Evolutionary conservation across 495 filamentous ascomycete species (phyloP).

Genomic region (Mycothermus thermophilus): DNA sequence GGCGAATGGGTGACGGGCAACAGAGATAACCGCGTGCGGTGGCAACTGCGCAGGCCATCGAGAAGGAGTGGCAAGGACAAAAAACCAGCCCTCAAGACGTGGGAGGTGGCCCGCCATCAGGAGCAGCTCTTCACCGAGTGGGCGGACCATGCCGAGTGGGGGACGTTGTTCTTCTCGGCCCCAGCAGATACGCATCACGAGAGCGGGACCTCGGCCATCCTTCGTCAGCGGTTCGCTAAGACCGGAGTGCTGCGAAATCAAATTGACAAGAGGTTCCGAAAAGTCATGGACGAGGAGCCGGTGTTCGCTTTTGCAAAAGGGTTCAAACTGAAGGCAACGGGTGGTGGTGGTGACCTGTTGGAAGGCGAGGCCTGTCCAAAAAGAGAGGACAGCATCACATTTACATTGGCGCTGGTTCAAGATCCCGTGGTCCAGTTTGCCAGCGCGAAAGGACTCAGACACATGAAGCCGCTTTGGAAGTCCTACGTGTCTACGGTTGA

Average conservation of each 20-base stretch:
- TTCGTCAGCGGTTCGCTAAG: slow-evolving; percentile 61
- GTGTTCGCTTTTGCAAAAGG: slow-evolving; percentile 84
- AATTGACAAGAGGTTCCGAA: slow-evolving; percentile 48
- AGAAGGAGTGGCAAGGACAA: slow-evolving; percentile 2
- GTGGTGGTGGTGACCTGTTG: no score
- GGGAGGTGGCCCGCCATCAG: slow-evolving; percentile 45
- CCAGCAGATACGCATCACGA: slow-evolving; percentile 52
- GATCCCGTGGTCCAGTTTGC: slow-evolving; percentile 80
- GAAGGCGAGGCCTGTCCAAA: slow-evolving; percentile 5
- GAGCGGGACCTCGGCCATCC: slow-evolving; percentile 50
- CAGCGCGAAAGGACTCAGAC: slow-evolving; percentile 60
- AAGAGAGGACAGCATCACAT: slow-evolving; percentile 45
- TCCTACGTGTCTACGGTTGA: slow-evolving; percentile 54
- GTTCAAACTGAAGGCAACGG: slow-evolving; percentile 38
- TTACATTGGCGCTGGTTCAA: slow-evolving; percentile 75
- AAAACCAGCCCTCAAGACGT: slow-evolving; percentile 32
- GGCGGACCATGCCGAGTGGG: slow-evolving; percentile 76
- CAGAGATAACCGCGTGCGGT: slow-evolving; percentile 50
- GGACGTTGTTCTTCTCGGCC: slow-evolving; percentile 61
- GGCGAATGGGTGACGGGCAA: slow-evolving; percentile 82
- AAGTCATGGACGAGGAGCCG: slow-evolving; percentile 72
- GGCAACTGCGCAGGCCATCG: slow-evolving; percentile 40
- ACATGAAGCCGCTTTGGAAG: slow-evolving; percentile 78
- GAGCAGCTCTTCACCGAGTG: slow-evolving; percentile 65
- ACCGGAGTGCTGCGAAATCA: slow-evolving; percentile 45